These are phyloP conservation scores for Apophysomyces sp. DNA, from an alignment of 371 early-diverging fungal genomes.

Conservation along the genomic window DNA sequence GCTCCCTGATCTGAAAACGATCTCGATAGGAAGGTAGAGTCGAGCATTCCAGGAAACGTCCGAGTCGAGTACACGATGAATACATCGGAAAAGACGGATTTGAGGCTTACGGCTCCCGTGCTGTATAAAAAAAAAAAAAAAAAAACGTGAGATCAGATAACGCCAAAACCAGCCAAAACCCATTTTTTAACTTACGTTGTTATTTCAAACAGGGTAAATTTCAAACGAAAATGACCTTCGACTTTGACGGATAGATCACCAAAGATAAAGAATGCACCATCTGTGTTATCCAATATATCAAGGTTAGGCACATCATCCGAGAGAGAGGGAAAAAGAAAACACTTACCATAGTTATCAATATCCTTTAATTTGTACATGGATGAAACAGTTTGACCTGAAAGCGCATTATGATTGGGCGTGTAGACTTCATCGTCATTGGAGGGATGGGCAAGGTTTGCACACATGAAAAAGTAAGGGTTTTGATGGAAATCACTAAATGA, in stretches of 20 bases:
- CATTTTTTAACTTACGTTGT: conserved; percentile 47
- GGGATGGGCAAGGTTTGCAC: conserved; percentile 43
- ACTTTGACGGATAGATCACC: conserved; percentile 89
- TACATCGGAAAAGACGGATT: conserved; percentile 49
- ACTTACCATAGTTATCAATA: conserved; percentile 38
- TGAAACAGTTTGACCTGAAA: conserved; percentile 46
- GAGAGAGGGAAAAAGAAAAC: too few relatives aligned
- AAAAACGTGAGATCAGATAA: conserved; percentile 1
- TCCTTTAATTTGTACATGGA: conserved; percentile 49
- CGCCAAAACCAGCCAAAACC: neutral
- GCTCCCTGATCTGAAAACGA: conserved; percentile 55
- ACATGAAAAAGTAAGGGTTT: conserved; percentile 44
- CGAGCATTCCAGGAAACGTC: conserved; percentile 90
- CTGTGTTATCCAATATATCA: too few relatives aligned
- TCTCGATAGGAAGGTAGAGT: conserved; percentile 50
- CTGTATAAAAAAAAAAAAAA: neutral
- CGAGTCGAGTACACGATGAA: conserved; percentile 86
- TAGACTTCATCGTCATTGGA: conserved; percentile 35
- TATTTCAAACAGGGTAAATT: conserved; percentile 88
- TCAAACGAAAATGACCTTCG: conserved; percentile 87
- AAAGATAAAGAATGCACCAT: conserved; percentile 94
- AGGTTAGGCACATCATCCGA: too few relatives aligned
- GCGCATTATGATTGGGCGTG: conserved; percentile 36
- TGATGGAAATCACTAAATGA: conserved; percentile 62
- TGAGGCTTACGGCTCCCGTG: conserved; percentile 25